Evolutionary conservation across 2,329 filamentous ascomycete species (phyloP).

Genomic region (Diplodia scrobiculata): DNA sequence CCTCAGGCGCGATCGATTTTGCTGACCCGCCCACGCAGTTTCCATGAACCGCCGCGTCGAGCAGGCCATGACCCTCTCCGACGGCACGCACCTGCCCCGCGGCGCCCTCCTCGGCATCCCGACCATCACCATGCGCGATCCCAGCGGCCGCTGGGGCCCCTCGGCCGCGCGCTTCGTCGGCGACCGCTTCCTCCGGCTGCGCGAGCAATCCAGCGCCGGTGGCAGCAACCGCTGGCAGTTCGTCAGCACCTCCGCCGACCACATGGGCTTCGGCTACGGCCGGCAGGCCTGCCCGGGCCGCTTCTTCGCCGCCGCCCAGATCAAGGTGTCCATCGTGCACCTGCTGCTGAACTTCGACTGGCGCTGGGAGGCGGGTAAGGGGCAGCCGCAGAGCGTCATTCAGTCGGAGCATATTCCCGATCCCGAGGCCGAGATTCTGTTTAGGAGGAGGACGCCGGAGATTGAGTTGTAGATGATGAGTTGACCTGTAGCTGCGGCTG

Average conservation of each 20-base stretch:
- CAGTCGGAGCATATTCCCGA: constrained; percentile 15
- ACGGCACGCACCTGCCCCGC: neutral
- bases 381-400: constrained; percentile 30
- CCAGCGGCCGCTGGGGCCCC: constrained; percentile 23
- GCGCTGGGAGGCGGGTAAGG: neutral
- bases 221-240: neutral
- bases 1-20: too few species aligned
- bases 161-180: constrained; percentile 20
- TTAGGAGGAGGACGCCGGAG: constrained; percentile 1
- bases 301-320: constrained; percentile 31
- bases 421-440: constrained; percentile 6
- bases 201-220: neutral
- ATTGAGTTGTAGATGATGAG: neutral
- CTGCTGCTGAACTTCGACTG: constrained; percentile 32
- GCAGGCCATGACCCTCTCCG: constrained; percentile 3
- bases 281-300: constrained; percentile 30
- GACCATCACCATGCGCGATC: neutral
- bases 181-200: constrained; percentile 6
- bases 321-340: constrained; percentile 30
- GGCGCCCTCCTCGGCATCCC: constrained; percentile 5
- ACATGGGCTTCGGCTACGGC: constrained; percentile 15
- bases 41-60: constrained; percentile 11
- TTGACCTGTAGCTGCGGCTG: neutral
- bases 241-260: constrained; percentile 16
- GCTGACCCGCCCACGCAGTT: neutral